These are phyloP conservation scores for Glomus cerebriforme DNA, from an alignment of 192 early-diverging fungal species.

Conservation along the genomic window DNA sequence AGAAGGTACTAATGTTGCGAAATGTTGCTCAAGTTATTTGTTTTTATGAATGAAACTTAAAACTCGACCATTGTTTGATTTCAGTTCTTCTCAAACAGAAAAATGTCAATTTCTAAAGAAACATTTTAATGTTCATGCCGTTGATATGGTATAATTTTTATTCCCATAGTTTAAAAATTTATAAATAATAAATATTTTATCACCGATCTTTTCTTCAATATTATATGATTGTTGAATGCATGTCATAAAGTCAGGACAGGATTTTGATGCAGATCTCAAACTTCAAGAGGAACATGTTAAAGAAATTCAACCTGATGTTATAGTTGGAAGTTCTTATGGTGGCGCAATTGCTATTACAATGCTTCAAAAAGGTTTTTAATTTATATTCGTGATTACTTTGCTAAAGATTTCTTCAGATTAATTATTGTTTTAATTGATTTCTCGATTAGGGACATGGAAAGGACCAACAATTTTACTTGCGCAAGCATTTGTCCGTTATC, in stretches of 20 bases:
- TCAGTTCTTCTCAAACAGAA: background rate
- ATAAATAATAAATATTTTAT: too few relatives aligned
- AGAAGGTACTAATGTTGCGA: too few relatives aligned
- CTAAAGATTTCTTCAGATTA: too few relatives aligned
- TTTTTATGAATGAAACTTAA: too few relatives aligned
- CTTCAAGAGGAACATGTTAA: background rate
- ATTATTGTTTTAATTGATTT: too few relatives aligned
- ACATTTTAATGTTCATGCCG: background rate
- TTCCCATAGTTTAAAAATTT: too few relatives aligned
- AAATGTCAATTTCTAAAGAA: background rate
- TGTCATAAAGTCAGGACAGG: too few relatives aligned
- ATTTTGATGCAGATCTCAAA: background rate
- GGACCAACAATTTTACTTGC: background rate
- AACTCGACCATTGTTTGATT: background rate
- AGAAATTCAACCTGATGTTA: background rate
- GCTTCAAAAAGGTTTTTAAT: background rate
- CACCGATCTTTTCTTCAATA: too few relatives aligned
- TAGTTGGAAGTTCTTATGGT: slow-evolving; percentile 9
- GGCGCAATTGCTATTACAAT: background rate
- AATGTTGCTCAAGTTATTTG: too few relatives aligned
- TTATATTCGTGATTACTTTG: too few relatives aligned
- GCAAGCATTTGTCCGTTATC: background rate
- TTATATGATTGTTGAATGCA: too few relatives aligned
- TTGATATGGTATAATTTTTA: background rate
- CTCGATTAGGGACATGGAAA: background rate